phyloP scores from a whole-genome alignment of 306 rosid species.

The Casuarina cunninghamiana region DNA sequence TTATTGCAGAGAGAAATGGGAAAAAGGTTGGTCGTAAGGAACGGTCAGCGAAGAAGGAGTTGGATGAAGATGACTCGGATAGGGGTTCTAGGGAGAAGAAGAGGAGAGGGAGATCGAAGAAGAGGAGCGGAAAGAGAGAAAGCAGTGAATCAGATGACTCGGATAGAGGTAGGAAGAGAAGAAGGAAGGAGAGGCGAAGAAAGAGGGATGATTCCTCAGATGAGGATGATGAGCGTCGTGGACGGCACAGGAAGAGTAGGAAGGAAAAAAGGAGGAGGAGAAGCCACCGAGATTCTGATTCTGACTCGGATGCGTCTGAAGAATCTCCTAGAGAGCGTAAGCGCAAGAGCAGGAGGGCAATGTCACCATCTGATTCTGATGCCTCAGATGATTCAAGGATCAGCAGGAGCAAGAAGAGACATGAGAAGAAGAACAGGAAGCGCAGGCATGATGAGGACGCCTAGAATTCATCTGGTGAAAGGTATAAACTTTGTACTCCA shows the following conservation, averaged over 20 bases:
- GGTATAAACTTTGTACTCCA: slow-evolving; percentile 7
- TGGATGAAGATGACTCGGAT: slow-evolving; percentile 48
- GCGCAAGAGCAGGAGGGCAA: slow-evolving; percentile 55
- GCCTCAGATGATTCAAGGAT: slow-evolving; percentile 47
- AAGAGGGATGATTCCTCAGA: neutral
- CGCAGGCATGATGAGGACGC: slow-evolving; percentile 42
- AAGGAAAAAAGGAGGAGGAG: slow-evolving; percentile 35
- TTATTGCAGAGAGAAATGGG: slow-evolving; percentile 66
- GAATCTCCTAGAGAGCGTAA: slow-evolving; percentile 46
- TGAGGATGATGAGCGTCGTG: neutral
- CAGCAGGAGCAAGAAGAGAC: slow-evolving; percentile 59
- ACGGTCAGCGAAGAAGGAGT: slow-evolving; percentile 42
- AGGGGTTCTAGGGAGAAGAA: slow-evolving; percentile 50
- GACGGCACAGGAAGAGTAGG: slow-evolving; percentile 35
- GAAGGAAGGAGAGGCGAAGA: slow-evolving; percentile 40
- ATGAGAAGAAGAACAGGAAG: slow-evolving; percentile 56
- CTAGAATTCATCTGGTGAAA: slow-evolving; percentile 25
- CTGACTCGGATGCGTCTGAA: slow-evolving; percentile 68
- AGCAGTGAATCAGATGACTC: slow-evolving; percentile 69
- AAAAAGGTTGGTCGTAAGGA: slow-evolving; percentile 47
- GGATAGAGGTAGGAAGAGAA: slow-evolving; percentile 43
- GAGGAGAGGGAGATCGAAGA: slow-evolving; percentile 86
- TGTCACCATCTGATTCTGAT: slow-evolving; percentile 49
- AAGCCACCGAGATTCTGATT: slow-evolving; percentile 46
- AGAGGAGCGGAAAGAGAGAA: slow-evolving; percentile 59